Base-by-base conservation (phyloP, 768 basidiomycete genomes). In the Auriscalpium vulgare region DNA sequence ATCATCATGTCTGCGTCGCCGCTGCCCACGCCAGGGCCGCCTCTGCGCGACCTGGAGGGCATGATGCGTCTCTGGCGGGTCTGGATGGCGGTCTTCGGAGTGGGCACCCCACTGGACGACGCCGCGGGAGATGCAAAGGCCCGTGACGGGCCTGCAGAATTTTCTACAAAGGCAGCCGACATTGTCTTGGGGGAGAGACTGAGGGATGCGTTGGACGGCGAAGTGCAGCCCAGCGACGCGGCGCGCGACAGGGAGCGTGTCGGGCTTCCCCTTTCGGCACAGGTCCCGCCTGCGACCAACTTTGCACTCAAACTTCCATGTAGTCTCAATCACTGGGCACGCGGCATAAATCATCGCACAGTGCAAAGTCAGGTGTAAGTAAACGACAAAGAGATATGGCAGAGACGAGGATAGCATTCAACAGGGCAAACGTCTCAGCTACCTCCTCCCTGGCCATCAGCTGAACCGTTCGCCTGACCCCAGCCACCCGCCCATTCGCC, bases 1-100 rank as follows among this genome's bases (percentile, higher is more conserved):
- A 95, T 88, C 82, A 91, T 84, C 54, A 83, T 63, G 74, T 95
- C 92, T 16, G 85, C 77, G 67, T 91, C 88, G 67, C 84, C 83
- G 58, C 72, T 85, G 55, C 91, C 89, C 51, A 89, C 81, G 37
- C 88, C 89, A 34, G 87, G 85, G 14, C 88, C 89, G 54, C 88
- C 86, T 55, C 91, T 81, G 63, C 89, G 78, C 55, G 87, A 80
- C 63, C 92, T 82, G 69, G 88, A 81, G 45, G 92, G 92, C 55
- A 91, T 74, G 46, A 91, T 84, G 68, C 91, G 85, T 72, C 87
- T 88, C 71, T 83, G 84, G 55, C 79, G 82, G 59, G 72, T 68
- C 63, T 75, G 71, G 47, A 36, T 44, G 34, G 13, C 45, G 11
- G 36, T n/a, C 46, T 7, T 43, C n/a, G 29, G 29, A 29, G 29